A percentile compares a stretch with the other conserved stretches of the same genome.
Conservation (phyloP, 2,329 filamentous ascomycete genomes). For the Fusarium robinianum region DNA sequence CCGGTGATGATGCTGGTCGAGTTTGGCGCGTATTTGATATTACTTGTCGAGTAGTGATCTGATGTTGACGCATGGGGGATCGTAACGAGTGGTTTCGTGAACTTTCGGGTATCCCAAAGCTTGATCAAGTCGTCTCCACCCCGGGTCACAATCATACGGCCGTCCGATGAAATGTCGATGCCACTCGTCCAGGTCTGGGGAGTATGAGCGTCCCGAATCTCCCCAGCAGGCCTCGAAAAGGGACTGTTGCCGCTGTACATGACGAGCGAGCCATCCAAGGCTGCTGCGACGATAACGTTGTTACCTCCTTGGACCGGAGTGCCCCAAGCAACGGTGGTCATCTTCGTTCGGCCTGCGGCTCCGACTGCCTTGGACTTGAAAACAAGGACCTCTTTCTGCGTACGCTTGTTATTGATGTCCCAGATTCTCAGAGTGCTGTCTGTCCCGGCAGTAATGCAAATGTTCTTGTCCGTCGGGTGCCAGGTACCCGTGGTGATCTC, state of each 20-base stretch:
- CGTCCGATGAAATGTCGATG: conserved; percentile 87
- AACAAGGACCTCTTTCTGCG: conserved; percentile 91
- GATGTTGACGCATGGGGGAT: conserved; percentile 81
- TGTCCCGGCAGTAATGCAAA: conserved; percentile 88
- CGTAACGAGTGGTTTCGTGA: conserved; percentile 85
- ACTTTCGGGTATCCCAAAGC: conserved; percentile 95
- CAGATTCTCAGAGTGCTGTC: conserved; percentile 96
- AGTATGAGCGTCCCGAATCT: conserved; percentile 82
- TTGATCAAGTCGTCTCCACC: conserved; percentile 94
- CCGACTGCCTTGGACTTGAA: conserved; percentile 93
- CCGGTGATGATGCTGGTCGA: conserved; percentile 86
- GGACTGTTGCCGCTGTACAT: conserved; percentile 94
- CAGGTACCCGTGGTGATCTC: conserved; percentile 89
- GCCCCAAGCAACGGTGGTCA: conserved; percentile 92
- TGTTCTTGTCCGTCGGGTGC: conserved; percentile 83
- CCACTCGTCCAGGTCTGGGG: conserved; percentile 89
- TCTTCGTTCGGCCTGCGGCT: conserved; percentile 85
- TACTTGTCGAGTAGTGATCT: conserved; percentile 79
- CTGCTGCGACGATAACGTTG: conserved; percentile 79
- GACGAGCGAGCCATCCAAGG: conserved; percentile 84
- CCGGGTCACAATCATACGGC: conserved; percentile 84
- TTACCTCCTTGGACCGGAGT: conserved; percentile 74
- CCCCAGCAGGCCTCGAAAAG: conserved; percentile 77
- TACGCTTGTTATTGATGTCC: conserved; percentile 90
- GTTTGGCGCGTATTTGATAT: conserved; percentile 87